Conservation (phyloP, 2,329 filamentous ascomycete genomes). For the Cordyceps tenuipes region DNA sequence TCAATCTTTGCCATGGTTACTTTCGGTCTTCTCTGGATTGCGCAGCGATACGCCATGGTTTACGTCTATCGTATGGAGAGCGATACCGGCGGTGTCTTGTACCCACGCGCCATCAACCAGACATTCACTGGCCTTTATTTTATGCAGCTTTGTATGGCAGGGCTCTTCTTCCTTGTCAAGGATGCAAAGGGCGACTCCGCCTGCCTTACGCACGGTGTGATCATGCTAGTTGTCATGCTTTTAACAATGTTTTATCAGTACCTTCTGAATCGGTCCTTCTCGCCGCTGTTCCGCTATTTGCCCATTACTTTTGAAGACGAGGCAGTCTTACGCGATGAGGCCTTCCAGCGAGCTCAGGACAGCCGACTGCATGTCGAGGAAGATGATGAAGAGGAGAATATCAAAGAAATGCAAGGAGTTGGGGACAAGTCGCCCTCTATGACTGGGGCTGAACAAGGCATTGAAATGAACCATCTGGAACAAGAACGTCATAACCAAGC, state of each 20-base stretch:
- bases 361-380: conserved; percentile 56
- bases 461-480: conserved; percentile 33
- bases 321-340: conserved; percentile 81
- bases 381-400: conserved; percentile 37
- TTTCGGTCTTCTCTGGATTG: conserved; percentile 85
- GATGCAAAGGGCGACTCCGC: conserved; percentile 44
- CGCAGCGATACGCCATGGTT: conserved; percentile 92
- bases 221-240: conserved; percentile 69
- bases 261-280: conserved; percentile 74
- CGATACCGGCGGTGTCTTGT: conserved; percentile 88
- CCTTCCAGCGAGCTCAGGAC: conserved; percentile 73
- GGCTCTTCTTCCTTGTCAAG: conserved; percentile 73
- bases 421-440: conserved; percentile 17
- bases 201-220: conserved; percentile 69
- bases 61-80: conserved; percentile 85
- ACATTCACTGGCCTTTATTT: conserved; percentile 92
- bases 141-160: conserved; percentile 85
- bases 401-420: conserved; percentile 18
- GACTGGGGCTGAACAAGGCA: conserved; percentile 27
- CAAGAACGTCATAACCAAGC: conserved; percentile 12
- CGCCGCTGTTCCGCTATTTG: conserved; percentile 76
- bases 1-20: conserved; percentile 89
- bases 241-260: conserved; percentile 72
- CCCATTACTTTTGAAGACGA: conserved; percentile 96
- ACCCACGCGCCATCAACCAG: conserved; percentile 88